Percentiles rank a stretch among this genome's conserved stretches.
phyloP scores from a whole-genome alignment of 2,329 filamentous ascomycete genomes.

The Ascochyta viciae-villosae region DNA sequence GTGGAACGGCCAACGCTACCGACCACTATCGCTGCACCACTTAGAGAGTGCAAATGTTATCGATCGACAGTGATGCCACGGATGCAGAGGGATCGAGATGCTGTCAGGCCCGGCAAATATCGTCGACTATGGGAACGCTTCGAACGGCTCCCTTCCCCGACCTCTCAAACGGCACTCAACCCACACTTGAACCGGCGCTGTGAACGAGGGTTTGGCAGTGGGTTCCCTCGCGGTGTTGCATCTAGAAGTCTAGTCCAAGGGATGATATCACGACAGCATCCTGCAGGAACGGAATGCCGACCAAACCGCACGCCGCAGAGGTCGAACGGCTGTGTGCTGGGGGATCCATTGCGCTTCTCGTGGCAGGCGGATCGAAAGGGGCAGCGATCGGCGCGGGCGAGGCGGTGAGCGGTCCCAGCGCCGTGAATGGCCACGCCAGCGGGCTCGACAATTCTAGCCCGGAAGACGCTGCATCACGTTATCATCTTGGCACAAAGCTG shows the following conservation, averaged over 20 bases:
- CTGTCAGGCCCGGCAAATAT: slow-evolving; percentile 3
- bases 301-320: slow-evolving; percentile 2
- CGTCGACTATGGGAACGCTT: slow-evolving; percentile 1
- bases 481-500: slow-evolving; percentile 37
- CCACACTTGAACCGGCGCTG: no score
- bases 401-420: slow-evolving; percentile 19
- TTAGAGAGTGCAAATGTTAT: slow-evolving; percentile 8
- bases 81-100: slow-evolving; percentile 15
- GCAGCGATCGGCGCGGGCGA: slow-evolving; percentile 23
- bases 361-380: slow-evolving; percentile 32
- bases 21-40: slow-evolving; percentile 1
- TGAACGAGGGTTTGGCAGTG: not conserved
- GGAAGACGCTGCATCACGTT: slow-evolving; percentile 38
- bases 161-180: no score
- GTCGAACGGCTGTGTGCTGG: slow-evolving; percentile 14
- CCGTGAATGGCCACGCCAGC: slow-evolving; percentile 3
- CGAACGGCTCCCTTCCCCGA: not conserved
- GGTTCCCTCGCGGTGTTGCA: not conserved
- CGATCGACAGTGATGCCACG: slow-evolving; percentile 15
- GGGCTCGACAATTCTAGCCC: slow-evolving; percentile 11
- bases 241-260: slow-evolving; percentile 8
- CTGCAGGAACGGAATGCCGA: slow-evolving; percentile 21
- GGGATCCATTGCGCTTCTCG: slow-evolving; percentile 19
- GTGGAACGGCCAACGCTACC: slow-evolving; percentile 7
- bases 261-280: slow-evolving; percentile 14